Percentiles rank a stretch among this genome's conserved stretches.
Evolutionary conservation across 495 filamentous ascomycete genomes (phyloP).

Genomic region (Schizothecium vesticola): DNA sequence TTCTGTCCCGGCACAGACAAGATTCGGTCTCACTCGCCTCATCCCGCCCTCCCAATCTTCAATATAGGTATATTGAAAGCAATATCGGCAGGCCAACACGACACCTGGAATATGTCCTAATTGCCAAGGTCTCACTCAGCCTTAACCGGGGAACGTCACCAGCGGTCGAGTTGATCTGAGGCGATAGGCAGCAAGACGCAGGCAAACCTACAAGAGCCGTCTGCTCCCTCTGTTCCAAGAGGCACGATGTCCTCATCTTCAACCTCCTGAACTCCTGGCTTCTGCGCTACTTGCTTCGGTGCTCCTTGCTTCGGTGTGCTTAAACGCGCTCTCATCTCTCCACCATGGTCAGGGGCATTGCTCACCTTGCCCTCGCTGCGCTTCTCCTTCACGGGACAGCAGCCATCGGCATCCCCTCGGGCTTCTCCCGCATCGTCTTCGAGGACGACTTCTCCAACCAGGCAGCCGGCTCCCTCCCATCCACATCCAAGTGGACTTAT

Average conservation of each 20-base stretch:
- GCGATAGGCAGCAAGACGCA: neutral
- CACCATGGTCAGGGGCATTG: neutral
- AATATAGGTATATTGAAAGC: neutral
- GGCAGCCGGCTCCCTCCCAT: slow-evolving; percentile 7
- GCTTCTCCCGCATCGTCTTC: slow-evolving; percentile 11
- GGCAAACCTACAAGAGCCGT: neutral
- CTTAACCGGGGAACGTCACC: neutral
- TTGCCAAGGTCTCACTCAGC: neutral
- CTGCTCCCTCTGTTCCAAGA: neutral
- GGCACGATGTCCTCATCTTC: neutral
- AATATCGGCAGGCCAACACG: neutral
- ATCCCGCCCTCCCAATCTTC: neutral
- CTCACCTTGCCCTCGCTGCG: neutral
- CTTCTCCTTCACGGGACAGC: neutral
- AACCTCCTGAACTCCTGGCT: neutral
- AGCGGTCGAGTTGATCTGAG: neutral
- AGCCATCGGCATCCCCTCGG: slow-evolving; percentile 6
- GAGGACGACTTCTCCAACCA: slow-evolving; percentile 17
- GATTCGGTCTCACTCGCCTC: neutral
- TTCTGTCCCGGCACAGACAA: neutral
- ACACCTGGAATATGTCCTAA: neutral
- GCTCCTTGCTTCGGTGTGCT: neutral
- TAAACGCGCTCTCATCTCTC: neutral
- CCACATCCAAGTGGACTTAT: slow-evolving; percentile 20
- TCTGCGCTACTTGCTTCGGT: neutral